Percentiles rank a stretch among this genome's conserved stretches.
phyloP scores from a whole-genome alignment of 352 stramenopile genomes.

The Blastocystis sp. region DNA sequence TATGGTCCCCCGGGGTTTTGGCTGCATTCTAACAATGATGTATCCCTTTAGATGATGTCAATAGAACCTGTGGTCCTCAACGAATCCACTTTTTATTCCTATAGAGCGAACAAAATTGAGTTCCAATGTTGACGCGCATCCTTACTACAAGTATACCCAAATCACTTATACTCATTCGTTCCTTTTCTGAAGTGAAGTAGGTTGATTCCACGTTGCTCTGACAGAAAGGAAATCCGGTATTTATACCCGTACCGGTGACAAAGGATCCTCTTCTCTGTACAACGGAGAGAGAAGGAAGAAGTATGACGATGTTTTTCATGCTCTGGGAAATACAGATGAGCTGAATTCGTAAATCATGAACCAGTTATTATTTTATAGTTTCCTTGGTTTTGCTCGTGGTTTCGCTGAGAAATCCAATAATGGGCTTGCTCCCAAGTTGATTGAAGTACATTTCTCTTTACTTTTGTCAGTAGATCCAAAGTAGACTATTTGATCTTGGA shows the following conservation, averaged over 20 bases:
- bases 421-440: slow-evolving; percentile 58
- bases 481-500: slow-evolving; percentile 83
- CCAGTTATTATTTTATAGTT: slow-evolving; percentile 76
- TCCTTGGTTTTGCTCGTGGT: slow-evolving; percentile 69
- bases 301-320: slow-evolving; percentile 81
- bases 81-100: not conserved
- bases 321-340: slow-evolving; percentile 84
- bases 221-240: slow-evolving; percentile 70
- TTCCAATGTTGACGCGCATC: not conserved
- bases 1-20: not conserved
- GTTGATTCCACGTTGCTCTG: no score
- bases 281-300: slow-evolving; percentile 82
- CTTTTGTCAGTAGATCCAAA: slow-evolving; percentile 78
- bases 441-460: not conserved
- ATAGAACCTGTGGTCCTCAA: no score
- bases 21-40: no score
- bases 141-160: not conserved
- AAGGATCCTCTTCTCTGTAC: slow-evolving; percentile 85
- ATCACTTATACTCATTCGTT: not conserved
- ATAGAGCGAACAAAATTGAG: not conserved
- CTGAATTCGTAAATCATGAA: slow-evolving; percentile 75
- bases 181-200: slow-evolving; percentile 59
- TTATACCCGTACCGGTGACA: slow-evolving; percentile 87
- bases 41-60: no score
- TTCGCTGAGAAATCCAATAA: slow-evolving; percentile 59